Conservation (phyloP, 306 rosid genomes). For the Pachyrhizus erosus region DNA sequence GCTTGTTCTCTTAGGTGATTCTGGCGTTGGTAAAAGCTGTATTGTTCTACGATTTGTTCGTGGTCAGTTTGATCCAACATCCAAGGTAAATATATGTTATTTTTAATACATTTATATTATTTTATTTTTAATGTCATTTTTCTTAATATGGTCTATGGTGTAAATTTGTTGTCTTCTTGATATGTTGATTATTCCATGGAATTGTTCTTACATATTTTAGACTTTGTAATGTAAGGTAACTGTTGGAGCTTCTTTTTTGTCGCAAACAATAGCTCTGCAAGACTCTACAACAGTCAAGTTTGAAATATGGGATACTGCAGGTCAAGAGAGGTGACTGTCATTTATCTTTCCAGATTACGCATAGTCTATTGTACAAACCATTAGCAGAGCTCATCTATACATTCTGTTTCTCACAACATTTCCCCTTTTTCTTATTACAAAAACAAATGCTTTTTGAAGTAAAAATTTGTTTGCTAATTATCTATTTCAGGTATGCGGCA, state of each 20-base stretch:
- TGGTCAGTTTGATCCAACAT: constrained; percentile 98
- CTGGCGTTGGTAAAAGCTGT: constrained; percentile 99
- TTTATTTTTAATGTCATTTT: not conserved
- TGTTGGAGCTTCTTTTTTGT: constrained; percentile 98
- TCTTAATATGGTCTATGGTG: not conserved
- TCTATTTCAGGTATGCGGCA: constrained; percentile 84
- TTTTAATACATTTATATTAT: not conserved
- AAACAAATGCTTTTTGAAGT: constrained; percentile 25
- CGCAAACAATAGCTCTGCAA: constrained; percentile 98
- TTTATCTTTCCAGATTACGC: constrained; percentile 13
- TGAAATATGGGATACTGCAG: constrained; percentile 99
- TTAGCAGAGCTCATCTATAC: not conserved
- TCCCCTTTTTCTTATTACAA: constrained; percentile 17
- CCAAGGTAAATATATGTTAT: constrained; percentile 74
- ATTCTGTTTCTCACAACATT: constrained; percentile 6
- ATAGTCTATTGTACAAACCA: not conserved
- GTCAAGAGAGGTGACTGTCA: constrained; percentile 87
- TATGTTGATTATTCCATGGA: constrained; percentile 22
- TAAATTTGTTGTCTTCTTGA: constrained; percentile 6
- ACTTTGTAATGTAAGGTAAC: constrained; percentile 79
- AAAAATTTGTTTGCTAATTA: constrained; percentile 36
- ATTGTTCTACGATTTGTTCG: constrained; percentile 99
- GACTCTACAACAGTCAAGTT: constrained; percentile 98
- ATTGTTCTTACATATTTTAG: constrained; percentile 40
- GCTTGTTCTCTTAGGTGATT: constrained; percentile 98